Evolutionary conservation across 495 filamentous ascomycete species (phyloP).

Genomic region (Tuber microsphaerosporum): DNA sequence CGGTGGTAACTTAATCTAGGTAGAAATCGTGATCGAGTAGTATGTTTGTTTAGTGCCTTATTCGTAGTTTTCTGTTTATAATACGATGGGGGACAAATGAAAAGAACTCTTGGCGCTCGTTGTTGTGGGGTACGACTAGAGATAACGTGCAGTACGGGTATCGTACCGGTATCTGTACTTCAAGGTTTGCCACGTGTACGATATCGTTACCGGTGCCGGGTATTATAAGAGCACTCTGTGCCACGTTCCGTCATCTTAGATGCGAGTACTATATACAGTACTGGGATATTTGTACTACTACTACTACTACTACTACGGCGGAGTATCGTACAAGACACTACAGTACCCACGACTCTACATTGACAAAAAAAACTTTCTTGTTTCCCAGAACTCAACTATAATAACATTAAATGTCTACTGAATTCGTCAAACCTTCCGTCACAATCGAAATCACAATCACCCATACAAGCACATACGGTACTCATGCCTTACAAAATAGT

Average conservation of each 20-base stretch:
- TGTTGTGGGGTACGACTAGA: too few species aligned
- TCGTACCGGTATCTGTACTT: too few species aligned
- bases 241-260: neutral
- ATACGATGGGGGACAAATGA: too few species aligned
- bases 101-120: too few species aligned
- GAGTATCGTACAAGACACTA: neutral
- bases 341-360: neutral
- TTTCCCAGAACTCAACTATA: neutral
- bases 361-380: neutral
- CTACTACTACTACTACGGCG: neutral
- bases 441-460: neutral
- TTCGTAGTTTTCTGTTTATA: too few species aligned
- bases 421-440: neutral
- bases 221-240: too few species aligned
- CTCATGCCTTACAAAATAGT: neutral
- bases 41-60: too few species aligned
- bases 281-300: neutral
- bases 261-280: neutral
- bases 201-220: neutral
- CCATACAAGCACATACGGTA: neutral
- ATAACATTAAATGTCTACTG: neutral
- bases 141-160: too few species aligned
- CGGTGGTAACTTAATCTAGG: too few species aligned
- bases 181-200: too few species aligned
- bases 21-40: too few species aligned